Conservation (phyloP, 1,284 basidiomycete species). For the Heterobasidion occidentale region DNA sequence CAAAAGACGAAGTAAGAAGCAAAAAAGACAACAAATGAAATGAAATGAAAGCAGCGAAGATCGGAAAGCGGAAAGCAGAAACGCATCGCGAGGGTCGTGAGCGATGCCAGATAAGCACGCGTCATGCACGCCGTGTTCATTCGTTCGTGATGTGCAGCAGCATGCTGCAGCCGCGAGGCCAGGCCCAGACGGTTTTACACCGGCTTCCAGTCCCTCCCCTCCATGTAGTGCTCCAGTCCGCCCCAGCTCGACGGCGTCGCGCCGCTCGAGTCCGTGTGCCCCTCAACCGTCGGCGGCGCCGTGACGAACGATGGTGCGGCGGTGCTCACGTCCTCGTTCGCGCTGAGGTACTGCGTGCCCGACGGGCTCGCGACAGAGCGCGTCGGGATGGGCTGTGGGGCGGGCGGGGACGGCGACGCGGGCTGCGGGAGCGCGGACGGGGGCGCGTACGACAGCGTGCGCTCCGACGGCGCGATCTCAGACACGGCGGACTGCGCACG, state of each 20-base stretch:
- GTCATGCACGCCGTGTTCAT: background rate
- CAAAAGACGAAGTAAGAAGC: too few species aligned
- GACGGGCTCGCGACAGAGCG: background rate
- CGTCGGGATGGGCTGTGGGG: background rate
- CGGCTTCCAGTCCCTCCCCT: slow-evolving; percentile 4
- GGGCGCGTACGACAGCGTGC: slow-evolving; percentile 8
- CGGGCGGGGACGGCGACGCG: background rate
- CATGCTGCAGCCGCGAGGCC: too few species aligned
- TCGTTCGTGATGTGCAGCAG: too few species aligned
- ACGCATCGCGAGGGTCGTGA: background rate
- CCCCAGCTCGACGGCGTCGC: slow-evolving; percentile 29
- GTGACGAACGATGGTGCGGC: slow-evolving; percentile 63
- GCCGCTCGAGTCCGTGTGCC: slow-evolving; percentile 31
- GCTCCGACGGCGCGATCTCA: slow-evolving; percentile 14
- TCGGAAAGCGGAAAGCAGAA: too few species aligned
- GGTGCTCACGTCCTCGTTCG: slow-evolving; percentile 53
- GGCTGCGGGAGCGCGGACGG: background rate
- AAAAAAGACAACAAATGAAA: too few species aligned
- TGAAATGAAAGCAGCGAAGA: too few species aligned
- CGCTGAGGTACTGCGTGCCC: slow-evolving; percentile 20
- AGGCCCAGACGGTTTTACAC: background rate
- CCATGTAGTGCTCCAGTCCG: slow-evolving; percentile 21
- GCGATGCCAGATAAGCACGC: background rate
- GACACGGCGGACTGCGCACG: slow-evolving; percentile 16
- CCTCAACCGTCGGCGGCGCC: slow-evolving; percentile 46